Conservation (phyloP, 108 stramenopile species). For the Cyclotella atomus region DNA sequence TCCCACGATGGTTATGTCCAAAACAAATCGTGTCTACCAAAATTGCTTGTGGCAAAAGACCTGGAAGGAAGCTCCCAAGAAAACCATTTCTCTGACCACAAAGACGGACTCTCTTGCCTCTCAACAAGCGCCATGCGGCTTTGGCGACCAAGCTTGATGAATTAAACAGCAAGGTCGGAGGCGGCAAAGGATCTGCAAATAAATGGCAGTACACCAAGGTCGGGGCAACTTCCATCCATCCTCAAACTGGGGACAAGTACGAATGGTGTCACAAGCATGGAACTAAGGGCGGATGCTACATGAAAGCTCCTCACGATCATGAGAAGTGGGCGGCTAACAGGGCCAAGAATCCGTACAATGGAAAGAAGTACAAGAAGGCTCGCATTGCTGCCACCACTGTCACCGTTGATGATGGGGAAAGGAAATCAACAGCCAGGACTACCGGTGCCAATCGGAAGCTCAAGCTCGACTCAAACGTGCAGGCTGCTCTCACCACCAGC, state of each 20-base stretch:
- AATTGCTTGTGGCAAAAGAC: too few relatives aligned
- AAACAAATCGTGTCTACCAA: too few relatives aligned
- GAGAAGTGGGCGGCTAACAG: neutral
- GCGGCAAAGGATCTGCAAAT: too few relatives aligned
- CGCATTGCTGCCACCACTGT: too few relatives aligned
- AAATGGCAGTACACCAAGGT: too few relatives aligned
- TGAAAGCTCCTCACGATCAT: neutral
- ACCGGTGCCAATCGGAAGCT: neutral
- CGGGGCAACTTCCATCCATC: neutral
- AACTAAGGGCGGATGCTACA: neutral
- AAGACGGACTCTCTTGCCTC: too few relatives aligned
- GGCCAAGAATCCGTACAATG: neutral
- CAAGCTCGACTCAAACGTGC: neutral
- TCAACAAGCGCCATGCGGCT: too few relatives aligned
- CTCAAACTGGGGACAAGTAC: neutral
- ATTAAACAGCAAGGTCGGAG: too few relatives aligned
- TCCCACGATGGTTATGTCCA: too few relatives aligned
- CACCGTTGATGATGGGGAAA: neutral
- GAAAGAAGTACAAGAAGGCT: neutral
- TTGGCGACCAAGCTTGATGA: too few relatives aligned
- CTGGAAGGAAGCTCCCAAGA: too few relatives aligned
- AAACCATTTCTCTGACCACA: too few relatives aligned
- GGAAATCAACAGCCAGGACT: neutral
- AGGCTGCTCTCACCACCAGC: neutral
- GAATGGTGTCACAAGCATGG: neutral